Conservation (phyloP, 2,329 filamentous ascomycete genomes). For the Fusarium guadeloupense region DNA sequence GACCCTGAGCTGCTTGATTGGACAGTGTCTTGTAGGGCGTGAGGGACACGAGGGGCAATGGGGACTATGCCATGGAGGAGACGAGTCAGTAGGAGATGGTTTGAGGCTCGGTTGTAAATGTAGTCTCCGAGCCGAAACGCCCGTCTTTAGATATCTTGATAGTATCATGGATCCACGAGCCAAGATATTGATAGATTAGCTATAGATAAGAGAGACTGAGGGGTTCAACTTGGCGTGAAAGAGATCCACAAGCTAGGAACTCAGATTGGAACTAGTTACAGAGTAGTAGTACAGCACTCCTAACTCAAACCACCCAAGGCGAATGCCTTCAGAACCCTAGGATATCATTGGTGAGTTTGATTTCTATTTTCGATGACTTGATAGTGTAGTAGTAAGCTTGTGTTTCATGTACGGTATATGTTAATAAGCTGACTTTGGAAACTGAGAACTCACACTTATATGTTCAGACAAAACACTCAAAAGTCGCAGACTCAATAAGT, state of each 20-base stretch:
- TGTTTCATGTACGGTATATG: too few species aligned
- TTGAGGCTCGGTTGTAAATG: constrained; percentile 25
- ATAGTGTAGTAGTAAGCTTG: too few species aligned
- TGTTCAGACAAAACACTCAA: too few species aligned
- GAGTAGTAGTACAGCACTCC: too few species aligned
- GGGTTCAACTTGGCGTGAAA: too few species aligned
- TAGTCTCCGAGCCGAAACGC: constrained; percentile 21
- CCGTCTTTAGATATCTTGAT: constrained; percentile 6
- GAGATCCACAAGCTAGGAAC: too few species aligned
- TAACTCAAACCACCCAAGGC: too few species aligned
- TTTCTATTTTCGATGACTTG: too few species aligned
- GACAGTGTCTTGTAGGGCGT: constrained; percentile 25
- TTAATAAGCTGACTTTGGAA: too few species aligned
- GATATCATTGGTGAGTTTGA: neutral
- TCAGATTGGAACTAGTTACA: too few species aligned
- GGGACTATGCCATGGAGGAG: neutral
- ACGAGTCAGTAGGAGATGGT: constrained; percentile 22
- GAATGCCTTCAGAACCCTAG: too few species aligned
- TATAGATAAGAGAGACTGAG: neutral
- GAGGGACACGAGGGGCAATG: constrained; percentile 37
- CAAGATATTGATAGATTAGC: neutral
- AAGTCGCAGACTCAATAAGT: too few species aligned
- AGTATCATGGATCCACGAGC: constrained; percentile 2
- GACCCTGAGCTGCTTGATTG: constrained; percentile 12
- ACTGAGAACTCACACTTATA: neutral